phyloP scores from a whole-genome alignment of 495 filamentous ascomycete species.

The Trichoderma erinaceum region DNA sequence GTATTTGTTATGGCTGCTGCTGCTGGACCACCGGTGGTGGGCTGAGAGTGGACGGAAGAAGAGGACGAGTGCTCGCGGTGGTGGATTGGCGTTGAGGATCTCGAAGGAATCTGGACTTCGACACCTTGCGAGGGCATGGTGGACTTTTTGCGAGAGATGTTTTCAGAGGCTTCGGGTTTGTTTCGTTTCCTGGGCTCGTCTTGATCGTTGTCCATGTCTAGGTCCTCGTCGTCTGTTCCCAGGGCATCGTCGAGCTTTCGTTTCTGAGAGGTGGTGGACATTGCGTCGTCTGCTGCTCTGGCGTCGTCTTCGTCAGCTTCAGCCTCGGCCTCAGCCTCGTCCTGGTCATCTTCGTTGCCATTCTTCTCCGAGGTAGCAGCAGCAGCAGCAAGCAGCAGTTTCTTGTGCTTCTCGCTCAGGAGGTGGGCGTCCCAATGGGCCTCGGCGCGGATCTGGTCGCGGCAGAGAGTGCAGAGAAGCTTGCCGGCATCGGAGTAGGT shows the following conservation, averaged over 20 bases:
- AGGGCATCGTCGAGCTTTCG: constrained; percentile 14
- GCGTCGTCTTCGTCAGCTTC: constrained; percentile 28
- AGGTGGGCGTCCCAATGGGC: constrained; percentile 55
- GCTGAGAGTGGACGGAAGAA: background rate
- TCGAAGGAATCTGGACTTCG: constrained; percentile 50
- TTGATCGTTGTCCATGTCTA: constrained; percentile 33
- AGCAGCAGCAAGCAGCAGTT: constrained; percentile 29
- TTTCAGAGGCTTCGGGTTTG: constrained; percentile 28
- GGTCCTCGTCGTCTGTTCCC: constrained; percentile 25
- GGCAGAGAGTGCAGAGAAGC: constrained; percentile 55
- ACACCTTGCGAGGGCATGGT: constrained; percentile 38
- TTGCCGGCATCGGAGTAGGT: constrained; percentile 55
- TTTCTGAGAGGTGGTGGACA: background rate
- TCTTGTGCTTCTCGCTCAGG: constrained; percentile 41
- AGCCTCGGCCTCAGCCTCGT: constrained; percentile 34
- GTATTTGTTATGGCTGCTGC: background rate
- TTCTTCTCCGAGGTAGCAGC: constrained; percentile 22
- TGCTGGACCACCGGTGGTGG: background rate
- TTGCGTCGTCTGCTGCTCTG: background rate
- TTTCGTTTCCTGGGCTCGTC: constrained; percentile 38
- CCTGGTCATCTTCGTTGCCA: constrained; percentile 14
- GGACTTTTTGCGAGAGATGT: constrained; percentile 28
- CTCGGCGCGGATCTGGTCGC: constrained; percentile 54
- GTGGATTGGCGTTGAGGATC: constrained; percentile 45
- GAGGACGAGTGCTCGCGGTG: constrained; percentile 20